Base-by-base conservation (phyloP, 371 early-diverging fungal genomes). In the Actinomortierella ambigua region DNA sequence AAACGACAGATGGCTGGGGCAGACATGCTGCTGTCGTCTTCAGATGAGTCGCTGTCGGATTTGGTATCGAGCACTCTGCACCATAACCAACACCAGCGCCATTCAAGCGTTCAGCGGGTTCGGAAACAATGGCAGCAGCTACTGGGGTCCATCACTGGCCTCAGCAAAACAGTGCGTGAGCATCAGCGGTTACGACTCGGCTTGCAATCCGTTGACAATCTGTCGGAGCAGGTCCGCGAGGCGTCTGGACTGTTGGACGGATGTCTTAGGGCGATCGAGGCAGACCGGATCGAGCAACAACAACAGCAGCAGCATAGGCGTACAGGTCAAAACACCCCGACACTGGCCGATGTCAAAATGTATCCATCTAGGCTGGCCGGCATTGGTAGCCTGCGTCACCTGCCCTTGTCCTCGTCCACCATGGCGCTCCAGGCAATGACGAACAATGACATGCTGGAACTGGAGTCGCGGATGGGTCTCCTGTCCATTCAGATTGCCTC, bases 151-250 rank as follows among this genome's bases (percentile, higher is more conserved):
- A 60, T 68, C 23, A 43, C 55, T 2, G 75, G 58, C 24, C 55
- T 75, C 20, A 40, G 42, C 4, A 59, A 51, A 5, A 64, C 75
- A 1, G 55, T 63, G 9, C 75, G 68, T 24, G 75, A 75, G 42
- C 75, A 75, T 27, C 75, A 68, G 41, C 64, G 75, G 11, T 59
- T 75, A 20, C 75, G 75, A 15, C 64, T 67, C 18, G 75, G 75
- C 2, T 64, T 75, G 42, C 68, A 68, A 20, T 60, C 60, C 27
- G 53, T 64, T 6, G 27, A 54, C 8, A 75, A 57, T 43, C 59
- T 64, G 11, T 52, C 59, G 8, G 75, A 68, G 39, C 75, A 64
- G 50, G 55, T 64, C 1, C 53, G 51, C 7, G 50, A 61, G 50
- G 75, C 75, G 1, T 40, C 44, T 1, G 51, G 41, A 6, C 58